Evolutionary conservation across 73 alveolate species (phyloP).

Genomic region (Tetrahymena thermophila): DNA sequence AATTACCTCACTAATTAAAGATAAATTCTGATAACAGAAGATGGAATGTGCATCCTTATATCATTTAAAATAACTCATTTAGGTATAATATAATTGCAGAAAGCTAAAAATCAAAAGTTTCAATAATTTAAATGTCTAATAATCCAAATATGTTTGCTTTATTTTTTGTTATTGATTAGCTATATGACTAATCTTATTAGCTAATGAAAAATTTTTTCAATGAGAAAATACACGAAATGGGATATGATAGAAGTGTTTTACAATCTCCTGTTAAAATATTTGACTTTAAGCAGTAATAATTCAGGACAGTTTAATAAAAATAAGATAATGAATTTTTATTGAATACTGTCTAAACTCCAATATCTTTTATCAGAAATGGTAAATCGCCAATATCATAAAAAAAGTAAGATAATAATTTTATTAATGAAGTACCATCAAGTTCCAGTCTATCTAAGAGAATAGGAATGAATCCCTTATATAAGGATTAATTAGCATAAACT

Average conservation of each 20-base stretch:
- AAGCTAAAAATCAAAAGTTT: neutral
- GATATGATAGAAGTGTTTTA: neutral
- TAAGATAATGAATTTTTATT: neutral
- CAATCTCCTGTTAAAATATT: neutral
- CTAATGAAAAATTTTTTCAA: neutral
- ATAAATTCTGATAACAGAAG: neutral
- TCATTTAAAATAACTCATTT: neutral
- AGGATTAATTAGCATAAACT: neutral
- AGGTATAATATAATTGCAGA: neutral
- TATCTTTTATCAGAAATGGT: neutral
- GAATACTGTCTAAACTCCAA: neutral
- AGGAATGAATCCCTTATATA: neutral
- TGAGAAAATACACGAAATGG: neutral
- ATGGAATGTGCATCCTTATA: neutral
- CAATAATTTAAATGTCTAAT: neutral
- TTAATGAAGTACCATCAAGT: neutral
- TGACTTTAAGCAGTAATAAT: neutral
- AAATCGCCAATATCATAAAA: neutral
- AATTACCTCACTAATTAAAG: neutral
- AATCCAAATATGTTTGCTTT: neutral
- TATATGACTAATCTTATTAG: neutral
- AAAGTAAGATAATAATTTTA: neutral
- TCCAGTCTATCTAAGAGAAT: neutral
- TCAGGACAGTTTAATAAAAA: neutral
- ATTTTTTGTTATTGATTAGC: neutral